These are phyloP conservation scores for Trypanosoma mega DNA, from an alignment of 208 protist species.

Conservation along the genomic window DNA sequence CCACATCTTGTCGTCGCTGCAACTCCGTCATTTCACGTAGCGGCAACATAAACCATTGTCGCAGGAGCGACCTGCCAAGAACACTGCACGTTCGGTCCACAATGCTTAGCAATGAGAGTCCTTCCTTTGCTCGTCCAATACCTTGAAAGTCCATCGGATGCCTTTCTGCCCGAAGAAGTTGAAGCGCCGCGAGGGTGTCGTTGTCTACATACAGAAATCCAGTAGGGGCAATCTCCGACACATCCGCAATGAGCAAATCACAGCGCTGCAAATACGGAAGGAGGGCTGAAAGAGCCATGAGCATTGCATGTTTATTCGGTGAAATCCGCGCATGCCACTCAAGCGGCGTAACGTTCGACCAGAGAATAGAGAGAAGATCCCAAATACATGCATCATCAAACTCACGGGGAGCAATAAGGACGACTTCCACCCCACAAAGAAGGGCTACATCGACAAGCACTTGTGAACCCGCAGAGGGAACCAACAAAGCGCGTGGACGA, in stretches of 20 bases:
- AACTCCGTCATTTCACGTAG: constrained; percentile 55
- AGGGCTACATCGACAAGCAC: constrained; percentile 24
- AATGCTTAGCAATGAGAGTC: constrained; percentile 70
- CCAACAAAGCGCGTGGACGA: constrained; percentile 5
- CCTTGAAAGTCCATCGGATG: constrained; percentile 81
- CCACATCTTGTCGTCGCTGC: constrained; percentile 50
- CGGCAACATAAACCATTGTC: constrained; percentile 78
- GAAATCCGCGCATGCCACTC: constrained; percentile 59
- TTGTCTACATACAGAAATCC: constrained; percentile 61
- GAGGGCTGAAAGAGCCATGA: constrained; percentile 73
- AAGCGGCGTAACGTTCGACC: constrained; percentile 30
- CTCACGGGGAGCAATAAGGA: constrained; percentile 15
- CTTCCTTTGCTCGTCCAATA: constrained; percentile 76
- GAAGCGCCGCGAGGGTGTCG: constrained; percentile 46
- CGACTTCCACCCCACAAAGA: constrained; percentile 17
- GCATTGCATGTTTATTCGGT: constrained; percentile 46
- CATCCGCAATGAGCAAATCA: constrained; percentile 60
- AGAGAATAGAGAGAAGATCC: constrained; percentile 34
- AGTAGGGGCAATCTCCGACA: constrained; percentile 55
- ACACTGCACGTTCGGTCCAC: constrained; percentile 53
- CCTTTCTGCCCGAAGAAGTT: constrained; percentile 68
- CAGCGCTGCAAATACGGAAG: constrained; percentile 43
- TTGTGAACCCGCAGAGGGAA: constrained; percentile 26
- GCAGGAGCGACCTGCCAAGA: constrained; percentile 53
- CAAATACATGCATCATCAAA: constrained; percentile 21